Percentiles rank a stretch among this genome's conserved stretches.
These are phyloP conservation scores for Backusella morwellensis DNA, from an alignment of 192 early-diverging fungal species.

Conservation along the genomic window DNA sequence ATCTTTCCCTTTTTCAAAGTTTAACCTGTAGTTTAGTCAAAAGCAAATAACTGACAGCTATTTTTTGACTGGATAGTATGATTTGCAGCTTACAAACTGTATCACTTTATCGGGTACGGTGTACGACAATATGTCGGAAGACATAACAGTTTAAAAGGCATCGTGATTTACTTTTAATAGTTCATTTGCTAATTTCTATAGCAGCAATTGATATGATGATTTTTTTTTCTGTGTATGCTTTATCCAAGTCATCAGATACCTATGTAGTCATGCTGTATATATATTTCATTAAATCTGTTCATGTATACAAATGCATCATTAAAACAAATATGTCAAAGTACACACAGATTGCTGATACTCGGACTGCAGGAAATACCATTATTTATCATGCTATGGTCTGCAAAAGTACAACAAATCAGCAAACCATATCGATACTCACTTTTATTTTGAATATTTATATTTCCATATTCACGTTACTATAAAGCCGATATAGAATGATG, in stretches of 20 bases:
- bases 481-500: neutral
- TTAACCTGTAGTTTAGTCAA: too few species aligned
- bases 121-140: neutral
- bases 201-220: neutral
- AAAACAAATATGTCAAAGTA: neutral
- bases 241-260: neutral
- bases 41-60: neutral
- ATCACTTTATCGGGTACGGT: neutral
- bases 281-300: too few species aligned
- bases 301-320: neutral
- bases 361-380: neutral
- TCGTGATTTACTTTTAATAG: neutral
- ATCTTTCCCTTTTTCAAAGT: too few species aligned
- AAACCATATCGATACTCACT: neutral
- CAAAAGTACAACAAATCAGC: neutral
- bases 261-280: too few species aligned
- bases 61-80: neutral
- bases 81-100: neutral
- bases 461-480: neutral
- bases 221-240: neutral
- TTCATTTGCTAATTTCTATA: neutral
- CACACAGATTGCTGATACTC: neutral
- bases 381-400: neutral
- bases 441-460: constrained; percentile 4
- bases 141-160: neutral